Evolutionary conservation across 148 eudicot species (phyloP).

Genomic region (Limonium bicolor): DNA sequence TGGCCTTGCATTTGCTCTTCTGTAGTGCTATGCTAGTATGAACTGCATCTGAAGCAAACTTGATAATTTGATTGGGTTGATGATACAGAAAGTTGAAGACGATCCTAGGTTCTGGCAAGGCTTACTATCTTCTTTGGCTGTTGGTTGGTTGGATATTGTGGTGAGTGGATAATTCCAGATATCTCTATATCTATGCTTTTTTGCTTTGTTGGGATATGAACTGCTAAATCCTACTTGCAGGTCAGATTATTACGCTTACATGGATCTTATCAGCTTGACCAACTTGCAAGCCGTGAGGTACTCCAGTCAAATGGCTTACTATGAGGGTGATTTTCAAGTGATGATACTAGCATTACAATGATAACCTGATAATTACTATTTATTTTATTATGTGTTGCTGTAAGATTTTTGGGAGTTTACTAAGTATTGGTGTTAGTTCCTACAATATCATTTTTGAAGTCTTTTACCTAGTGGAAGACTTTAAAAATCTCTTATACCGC

Average conservation of each 20-base stretch:
- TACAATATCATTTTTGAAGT: too few species aligned
- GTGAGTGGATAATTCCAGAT: constrained; percentile 20
- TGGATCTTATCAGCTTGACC: constrained; percentile 80
- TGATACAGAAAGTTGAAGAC: constrained; percentile 48
- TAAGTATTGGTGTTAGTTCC: too few species aligned
- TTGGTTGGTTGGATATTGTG: constrained; percentile 96
- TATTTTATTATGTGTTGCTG: too few species aligned
- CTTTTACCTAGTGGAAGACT: too few species aligned
- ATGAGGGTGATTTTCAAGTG: too few species aligned
- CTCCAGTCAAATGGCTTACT: constrained; percentile 6
- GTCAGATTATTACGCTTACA: constrained; percentile 81
- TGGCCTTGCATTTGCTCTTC: background rate
- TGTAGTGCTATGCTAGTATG: background rate
- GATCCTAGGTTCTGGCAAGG: constrained; percentile 77
- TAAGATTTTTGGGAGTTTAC: too few species aligned
- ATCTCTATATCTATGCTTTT: background rate
- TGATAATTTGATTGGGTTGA: background rate
- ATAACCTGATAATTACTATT: too few species aligned
- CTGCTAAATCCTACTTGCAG: constrained; percentile 20
- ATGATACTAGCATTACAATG: too few species aligned
- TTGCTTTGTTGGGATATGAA: background rate
- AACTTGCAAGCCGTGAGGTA: constrained; percentile 88
- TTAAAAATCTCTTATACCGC: too few species aligned
- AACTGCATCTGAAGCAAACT: background rate
- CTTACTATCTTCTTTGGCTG: constrained; percentile 64